Conservation (phyloP, 768 basidiomycete species). For the Podaxis mareebaensis region DNA sequence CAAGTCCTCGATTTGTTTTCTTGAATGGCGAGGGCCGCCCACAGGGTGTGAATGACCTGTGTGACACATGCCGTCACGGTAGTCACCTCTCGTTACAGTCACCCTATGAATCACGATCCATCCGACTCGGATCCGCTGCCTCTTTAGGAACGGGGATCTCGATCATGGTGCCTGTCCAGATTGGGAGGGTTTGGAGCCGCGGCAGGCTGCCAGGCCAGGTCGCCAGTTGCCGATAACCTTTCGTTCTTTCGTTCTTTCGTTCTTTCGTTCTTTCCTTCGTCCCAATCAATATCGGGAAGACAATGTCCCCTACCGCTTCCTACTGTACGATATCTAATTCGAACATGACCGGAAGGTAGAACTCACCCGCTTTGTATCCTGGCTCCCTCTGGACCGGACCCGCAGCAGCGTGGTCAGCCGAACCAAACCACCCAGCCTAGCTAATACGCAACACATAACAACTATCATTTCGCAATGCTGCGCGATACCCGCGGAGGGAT, state of each 20-base stretch:
- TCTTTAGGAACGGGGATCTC: constrained; percentile 10
- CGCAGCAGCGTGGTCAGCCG: neutral
- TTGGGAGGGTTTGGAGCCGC: constrained; percentile 4
- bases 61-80: constrained; percentile 7
- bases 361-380: neutral
- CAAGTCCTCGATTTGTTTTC: constrained; percentile 17
- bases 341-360: neutral
- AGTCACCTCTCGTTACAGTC: neutral
- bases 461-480: neutral
- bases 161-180: constrained; percentile 10
- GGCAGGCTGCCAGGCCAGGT: constrained; percentile 1
- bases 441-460: neutral
- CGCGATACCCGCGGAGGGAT: constrained; percentile 6
- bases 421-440: constrained; percentile 8
- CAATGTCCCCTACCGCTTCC: neutral
- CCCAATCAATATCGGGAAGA: neutral
- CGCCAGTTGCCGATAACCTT: constrained; percentile 2
- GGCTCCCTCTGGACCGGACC: neutral
- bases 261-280: neutral
- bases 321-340: neutral
- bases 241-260: neutral
- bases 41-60: constrained; percentile 7
- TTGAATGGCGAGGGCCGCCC: constrained; percentile 13
- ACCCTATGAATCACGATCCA: constrained; percentile 12
- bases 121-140: constrained; percentile 17